These are phyloP conservation scores for Phytopythium sindhum DNA, from an alignment of 352 stramenopile species.

Conservation along the genomic window DNA sequence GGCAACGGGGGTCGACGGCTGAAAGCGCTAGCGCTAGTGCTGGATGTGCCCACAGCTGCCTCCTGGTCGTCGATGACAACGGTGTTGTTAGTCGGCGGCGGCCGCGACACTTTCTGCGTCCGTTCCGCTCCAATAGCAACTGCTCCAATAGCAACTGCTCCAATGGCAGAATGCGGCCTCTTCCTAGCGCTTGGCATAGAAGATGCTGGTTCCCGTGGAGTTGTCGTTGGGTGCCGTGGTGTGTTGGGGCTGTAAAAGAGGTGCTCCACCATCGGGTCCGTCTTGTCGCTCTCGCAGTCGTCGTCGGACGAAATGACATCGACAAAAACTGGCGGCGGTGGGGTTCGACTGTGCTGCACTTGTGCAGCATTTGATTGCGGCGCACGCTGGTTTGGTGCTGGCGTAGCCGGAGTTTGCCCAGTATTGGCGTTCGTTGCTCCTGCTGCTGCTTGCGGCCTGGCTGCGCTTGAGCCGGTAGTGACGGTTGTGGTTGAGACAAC, in stretches of 20 bases:
- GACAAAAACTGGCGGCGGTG: constrained; percentile 42
- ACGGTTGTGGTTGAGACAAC: background rate
- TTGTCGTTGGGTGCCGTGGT: constrained; percentile 16
- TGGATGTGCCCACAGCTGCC: background rate
- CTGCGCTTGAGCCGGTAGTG: background rate
- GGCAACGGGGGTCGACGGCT: background rate
- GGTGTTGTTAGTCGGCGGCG: background rate
- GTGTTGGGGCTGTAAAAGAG: constrained; percentile 81
- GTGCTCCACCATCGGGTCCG: constrained; percentile 69
- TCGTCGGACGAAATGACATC: constrained; percentile 60
- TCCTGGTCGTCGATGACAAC: background rate
- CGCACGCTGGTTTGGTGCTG: background rate
- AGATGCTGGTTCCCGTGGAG: constrained; percentile 20
- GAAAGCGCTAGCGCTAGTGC: background rate
- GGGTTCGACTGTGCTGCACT: background rate
- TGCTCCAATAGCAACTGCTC: background rate
- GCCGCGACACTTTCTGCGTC: background rate
- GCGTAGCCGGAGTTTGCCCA: background rate
- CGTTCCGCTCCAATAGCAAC: background rate
- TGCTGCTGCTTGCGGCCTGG: constrained; percentile 10
- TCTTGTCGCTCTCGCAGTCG: constrained; percentile 55
- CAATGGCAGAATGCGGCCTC: constrained; percentile 4
- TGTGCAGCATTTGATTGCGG: constrained; percentile 1
- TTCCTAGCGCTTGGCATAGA: constrained; percentile 13
- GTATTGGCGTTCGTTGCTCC: background rate